phyloP scores from a whole-genome alignment of 352 stramenopile species.

The Saprolegnia parasitica region DNA sequence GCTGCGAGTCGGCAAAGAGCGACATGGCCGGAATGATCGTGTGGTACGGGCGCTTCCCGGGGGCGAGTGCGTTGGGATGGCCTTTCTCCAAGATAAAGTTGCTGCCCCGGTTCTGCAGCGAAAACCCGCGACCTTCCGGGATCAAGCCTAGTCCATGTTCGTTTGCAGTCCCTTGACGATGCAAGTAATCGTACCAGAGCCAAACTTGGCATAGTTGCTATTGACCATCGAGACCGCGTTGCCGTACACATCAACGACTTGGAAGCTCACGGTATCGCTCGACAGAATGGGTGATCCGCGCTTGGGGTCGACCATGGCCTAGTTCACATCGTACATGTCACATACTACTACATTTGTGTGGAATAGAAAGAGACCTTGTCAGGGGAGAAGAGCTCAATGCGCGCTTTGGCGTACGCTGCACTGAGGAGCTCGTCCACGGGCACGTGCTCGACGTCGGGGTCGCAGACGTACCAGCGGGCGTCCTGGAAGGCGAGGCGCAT shows the following conservation, averaged over 20 bases:
- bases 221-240: conserved; percentile 98
- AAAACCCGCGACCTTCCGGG: conserved; percentile 90
- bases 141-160: conserved; percentile 65
- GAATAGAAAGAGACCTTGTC: conserved; percentile 23
- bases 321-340: conserved; percentile 26
- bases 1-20: conserved; percentile 77
- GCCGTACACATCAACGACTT: conserved; percentile 92
- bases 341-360: background rate
- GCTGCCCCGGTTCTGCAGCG: conserved; percentile 94
- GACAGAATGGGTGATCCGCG: conserved; percentile 56
- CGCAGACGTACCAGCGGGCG: conserved; percentile 78
- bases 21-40: conserved; percentile 97
- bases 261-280: conserved; percentile 93
- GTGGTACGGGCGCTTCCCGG: conserved; percentile 94
- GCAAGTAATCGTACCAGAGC: conserved; percentile 49
- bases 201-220: conserved; percentile 97
- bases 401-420: conserved; percentile 58
- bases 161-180: too few species aligned
- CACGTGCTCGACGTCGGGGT: conserved; percentile 58
- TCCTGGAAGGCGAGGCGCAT: conserved; percentile 94
- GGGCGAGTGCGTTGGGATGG: conserved; percentile 90
- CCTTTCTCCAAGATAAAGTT: conserved; percentile 88
- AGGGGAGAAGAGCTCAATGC: conserved; percentile 40
- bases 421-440: conserved; percentile 75
- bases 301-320: conserved; percentile 49